phyloP scores from a whole-genome alignment of 495 filamentous ascomycete genomes.

The Xylaria acuta region DNA sequence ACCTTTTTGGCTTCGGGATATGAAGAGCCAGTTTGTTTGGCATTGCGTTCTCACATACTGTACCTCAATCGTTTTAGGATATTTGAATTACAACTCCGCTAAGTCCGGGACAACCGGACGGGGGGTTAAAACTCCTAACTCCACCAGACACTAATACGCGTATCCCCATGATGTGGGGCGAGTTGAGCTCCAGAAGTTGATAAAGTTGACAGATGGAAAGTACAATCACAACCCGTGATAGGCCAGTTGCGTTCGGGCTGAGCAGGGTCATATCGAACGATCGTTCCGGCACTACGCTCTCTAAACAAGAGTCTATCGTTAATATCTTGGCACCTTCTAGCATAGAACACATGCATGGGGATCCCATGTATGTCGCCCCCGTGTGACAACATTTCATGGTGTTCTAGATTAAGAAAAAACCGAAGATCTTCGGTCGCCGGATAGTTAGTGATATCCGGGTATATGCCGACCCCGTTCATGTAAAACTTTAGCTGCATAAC shows the following conservation, averaged over 20 bases:
- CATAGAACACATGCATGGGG: not conserved
- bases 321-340: not conserved
- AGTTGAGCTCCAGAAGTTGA: not conserved
- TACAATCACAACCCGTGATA: not conserved
- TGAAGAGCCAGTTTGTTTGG: not conserved
- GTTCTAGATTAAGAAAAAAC: not conserved
- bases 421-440: not conserved
- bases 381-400: not conserved
- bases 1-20: not conserved
- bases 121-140: conserved; percentile 1
- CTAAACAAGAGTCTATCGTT: not conserved
- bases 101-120: not conserved
- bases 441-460: not conserved
- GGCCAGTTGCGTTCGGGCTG: not conserved
- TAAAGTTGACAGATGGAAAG: not conserved
- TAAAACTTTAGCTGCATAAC: not conserved
- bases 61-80: not conserved
- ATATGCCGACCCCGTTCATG: not conserved
- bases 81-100: not conserved
- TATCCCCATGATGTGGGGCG: conserved; percentile 7
- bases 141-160: conserved; percentile 12
- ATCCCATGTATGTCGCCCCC: not conserved
- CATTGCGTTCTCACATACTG: not conserved
- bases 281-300: not conserved
- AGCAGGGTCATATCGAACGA: not conserved